Evolutionary conservation across 805 yeast genomes (phyloP).

Genomic region (Lipomyces orientalis): DNA sequence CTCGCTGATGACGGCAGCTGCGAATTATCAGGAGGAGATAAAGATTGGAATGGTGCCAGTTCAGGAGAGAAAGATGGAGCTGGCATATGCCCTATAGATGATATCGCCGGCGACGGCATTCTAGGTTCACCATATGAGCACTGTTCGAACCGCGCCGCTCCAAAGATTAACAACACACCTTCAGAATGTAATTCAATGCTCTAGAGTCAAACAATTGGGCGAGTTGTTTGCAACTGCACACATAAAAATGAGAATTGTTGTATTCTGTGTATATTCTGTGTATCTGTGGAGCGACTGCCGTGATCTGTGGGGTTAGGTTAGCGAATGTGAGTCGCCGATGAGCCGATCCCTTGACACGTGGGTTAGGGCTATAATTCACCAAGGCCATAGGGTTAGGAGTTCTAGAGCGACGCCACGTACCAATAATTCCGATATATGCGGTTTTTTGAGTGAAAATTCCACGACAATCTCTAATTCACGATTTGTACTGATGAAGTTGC

Average conservation of each 20-base stretch:
- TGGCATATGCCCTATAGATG: constrained; percentile 9
- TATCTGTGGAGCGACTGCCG: background rate
- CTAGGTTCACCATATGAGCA: background rate
- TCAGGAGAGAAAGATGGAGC: constrained; percentile 29
- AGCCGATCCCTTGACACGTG: background rate
- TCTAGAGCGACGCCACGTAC: background rate
- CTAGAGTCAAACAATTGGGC: constrained; percentile 9
- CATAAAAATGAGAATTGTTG: background rate
- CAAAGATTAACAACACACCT: background rate
- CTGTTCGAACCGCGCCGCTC: background rate
- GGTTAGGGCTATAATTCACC: background rate
- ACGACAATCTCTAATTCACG: background rate
- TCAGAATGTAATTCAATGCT: background rate
- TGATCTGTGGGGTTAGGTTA: constrained; percentile 14
- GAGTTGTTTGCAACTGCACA: background rate
- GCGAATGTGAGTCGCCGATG: constrained; percentile 1
- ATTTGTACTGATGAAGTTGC: background rate
- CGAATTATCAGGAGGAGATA: constrained; percentile 31
- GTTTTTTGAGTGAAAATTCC: background rate
- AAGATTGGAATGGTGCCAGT: constrained; percentile 28
- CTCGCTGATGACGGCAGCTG: constrained; percentile 5
- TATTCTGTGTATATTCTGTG: background rate
- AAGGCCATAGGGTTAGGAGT: constrained; percentile 7
- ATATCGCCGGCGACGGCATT: constrained; percentile 12
- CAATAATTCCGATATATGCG: background rate